Evolutionary conservation across 116 monocot genomes (phyloP).

Genomic region (Posidonia oceanica): DNA sequence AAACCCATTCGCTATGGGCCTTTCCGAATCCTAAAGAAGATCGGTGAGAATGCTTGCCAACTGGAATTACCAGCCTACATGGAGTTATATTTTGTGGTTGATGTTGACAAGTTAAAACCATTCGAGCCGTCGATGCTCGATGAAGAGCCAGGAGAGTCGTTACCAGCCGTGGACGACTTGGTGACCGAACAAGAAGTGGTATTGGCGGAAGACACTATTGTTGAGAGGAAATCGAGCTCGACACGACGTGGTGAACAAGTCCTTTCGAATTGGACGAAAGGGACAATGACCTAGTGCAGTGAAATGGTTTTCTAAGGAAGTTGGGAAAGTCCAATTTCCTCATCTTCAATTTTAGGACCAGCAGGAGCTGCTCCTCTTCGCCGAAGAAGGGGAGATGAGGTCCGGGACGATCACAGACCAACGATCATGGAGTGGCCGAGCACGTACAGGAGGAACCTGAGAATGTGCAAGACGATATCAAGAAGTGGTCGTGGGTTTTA

Average conservation of each 20-base stretch:
- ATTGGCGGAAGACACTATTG: background rate
- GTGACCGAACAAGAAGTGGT: background rate
- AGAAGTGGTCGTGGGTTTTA: no score
- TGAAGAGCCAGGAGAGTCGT: background rate
- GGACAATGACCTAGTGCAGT: no score
- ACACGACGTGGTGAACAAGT: background rate
- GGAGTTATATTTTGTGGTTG: background rate
- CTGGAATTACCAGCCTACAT: background rate
- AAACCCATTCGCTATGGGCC: background rate
- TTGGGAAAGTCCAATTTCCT: no score
- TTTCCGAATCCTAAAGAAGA: background rate
- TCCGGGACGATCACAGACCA: no score
- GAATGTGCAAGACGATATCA: no score
- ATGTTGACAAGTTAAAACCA: background rate
- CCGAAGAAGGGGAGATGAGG: no score
- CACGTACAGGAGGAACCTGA: no score
- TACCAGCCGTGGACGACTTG: background rate
- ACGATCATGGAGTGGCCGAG: no score
- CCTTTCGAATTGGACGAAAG: background rate
- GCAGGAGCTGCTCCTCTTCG: no score
- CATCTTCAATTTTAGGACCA: no score
- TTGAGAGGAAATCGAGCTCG: background rate
- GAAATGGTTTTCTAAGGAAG: no score
- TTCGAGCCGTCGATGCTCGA: background rate
- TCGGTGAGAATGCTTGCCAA: slow-evolving; percentile 3